These are phyloP conservation scores for Suillus brevipes DNA, from an alignment of 768 basidiomycete species.

Conservation along the genomic window DNA sequence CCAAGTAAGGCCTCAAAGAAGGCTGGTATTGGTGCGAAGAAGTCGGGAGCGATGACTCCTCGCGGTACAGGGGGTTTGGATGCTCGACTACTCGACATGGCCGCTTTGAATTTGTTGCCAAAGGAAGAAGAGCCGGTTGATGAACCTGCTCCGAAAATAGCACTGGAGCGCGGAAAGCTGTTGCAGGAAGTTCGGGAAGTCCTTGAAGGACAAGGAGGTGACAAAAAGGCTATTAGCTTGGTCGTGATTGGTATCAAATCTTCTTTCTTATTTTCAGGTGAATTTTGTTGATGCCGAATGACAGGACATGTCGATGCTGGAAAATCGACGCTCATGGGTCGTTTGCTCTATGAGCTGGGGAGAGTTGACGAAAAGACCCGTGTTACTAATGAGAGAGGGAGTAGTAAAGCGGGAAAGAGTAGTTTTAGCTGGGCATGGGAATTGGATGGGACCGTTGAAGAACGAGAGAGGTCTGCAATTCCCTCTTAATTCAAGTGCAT, in stretches of 20 bases:
- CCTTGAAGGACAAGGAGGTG: conserved; percentile 47
- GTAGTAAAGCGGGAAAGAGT: conserved; percentile 85
- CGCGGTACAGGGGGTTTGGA: conserved; percentile 40
- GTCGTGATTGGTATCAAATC: conserved; percentile 80
- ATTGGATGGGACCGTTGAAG: conserved; percentile 89
- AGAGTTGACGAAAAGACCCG: conserved; percentile 83
- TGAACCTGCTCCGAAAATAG: conserved; percentile 61
- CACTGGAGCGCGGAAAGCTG: conserved; percentile 75
- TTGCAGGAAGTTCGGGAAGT: conserved; percentile 72
- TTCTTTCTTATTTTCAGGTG: not conserved
- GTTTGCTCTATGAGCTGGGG: conserved; percentile 90
- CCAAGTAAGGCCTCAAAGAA: conserved; percentile 46
- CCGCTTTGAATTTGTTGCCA: conserved; percentile 64
- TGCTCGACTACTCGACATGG: conserved; percentile 68
- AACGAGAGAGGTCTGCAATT: conserved; percentile 76
- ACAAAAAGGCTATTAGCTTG: conserved; percentile 75
- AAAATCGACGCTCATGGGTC: conserved; percentile 96
- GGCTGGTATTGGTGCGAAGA: conserved; percentile 30
- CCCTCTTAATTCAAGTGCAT: not conserved
- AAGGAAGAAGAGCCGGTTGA: conserved; percentile 44
- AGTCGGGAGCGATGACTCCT: conserved; percentile 47
- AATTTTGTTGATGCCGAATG: conserved; percentile 13
- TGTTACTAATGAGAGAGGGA: conserved; percentile 84
- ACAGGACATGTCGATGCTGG: conserved; percentile 98
- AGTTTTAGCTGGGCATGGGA: conserved; percentile 99